Evolutionary conservation across 139 green algal genomes (phyloP).

Genomic region (Tetratostichococcus sp.): DNA sequence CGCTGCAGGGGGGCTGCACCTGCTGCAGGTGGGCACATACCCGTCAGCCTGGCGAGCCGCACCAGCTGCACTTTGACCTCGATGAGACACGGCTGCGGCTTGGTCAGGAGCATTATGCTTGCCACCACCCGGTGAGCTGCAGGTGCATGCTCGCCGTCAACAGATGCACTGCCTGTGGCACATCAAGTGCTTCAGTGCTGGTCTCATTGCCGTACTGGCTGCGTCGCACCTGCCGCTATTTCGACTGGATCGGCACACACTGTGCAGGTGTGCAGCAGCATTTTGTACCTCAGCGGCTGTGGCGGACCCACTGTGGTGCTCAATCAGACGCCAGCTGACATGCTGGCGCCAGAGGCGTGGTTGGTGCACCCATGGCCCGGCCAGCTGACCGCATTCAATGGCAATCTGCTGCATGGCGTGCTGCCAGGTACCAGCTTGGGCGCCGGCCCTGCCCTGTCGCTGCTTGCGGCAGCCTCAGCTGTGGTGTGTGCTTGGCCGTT

Average conservation of each 20-base stretch:
- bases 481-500: too few species aligned
- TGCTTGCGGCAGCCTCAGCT: too few species aligned
- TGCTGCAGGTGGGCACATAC: slow-evolving; percentile 4
- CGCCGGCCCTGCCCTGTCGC: too few species aligned
- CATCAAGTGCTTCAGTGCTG: too few species aligned
- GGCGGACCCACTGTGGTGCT: slow-evolving; percentile 27
- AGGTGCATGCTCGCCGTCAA: too few species aligned
- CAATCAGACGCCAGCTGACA: slow-evolving; percentile 8
- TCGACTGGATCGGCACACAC: too few species aligned
- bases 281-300: slow-evolving; percentile 27
- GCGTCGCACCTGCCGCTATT: too few species aligned
- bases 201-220: too few species aligned
- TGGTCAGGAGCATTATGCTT: slow-evolving; percentile 11
- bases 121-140: slow-evolving; percentile 22
- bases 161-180: too few species aligned
- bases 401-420: slow-evolving; percentile 40
- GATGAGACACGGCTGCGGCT: slow-evolving; percentile 22
- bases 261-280: slow-evolving; percentile 11
- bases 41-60: neutral
- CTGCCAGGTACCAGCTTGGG: slow-evolving; percentile 32
- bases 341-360: neutral
- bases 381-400: slow-evolving; percentile 21
- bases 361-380: slow-evolving; percentile 10
- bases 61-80: slow-evolving; percentile 22
- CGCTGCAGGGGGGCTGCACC: too few species aligned